Evolutionary conservation across 164 flowering plant species (phyloP).

Genomic region (Vitis rupestris): DNA sequence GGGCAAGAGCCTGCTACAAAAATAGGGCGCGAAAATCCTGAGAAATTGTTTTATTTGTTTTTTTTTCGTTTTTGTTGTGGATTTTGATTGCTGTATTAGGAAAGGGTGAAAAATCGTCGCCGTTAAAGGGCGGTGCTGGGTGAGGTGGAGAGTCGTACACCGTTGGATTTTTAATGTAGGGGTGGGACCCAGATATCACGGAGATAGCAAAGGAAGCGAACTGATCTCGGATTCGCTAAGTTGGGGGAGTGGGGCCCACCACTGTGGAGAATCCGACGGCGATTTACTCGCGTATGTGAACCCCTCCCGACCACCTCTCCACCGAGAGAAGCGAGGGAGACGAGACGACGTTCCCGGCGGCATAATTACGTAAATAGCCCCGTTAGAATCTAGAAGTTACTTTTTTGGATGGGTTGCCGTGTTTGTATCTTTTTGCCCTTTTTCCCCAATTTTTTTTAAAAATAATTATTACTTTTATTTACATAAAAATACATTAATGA

Average conservation of each 20-base stretch:
- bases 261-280: background rate
- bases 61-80: background rate
- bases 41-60: background rate
- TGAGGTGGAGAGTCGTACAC: background rate
- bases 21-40: conserved; percentile 11
- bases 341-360: background rate
- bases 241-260: conserved; percentile 4
- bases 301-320: background rate
- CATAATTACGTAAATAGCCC: too few relatives aligned
- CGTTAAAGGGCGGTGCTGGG: conserved; percentile 23
- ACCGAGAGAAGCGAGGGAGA: background rate
- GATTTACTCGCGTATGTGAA: background rate
- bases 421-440: too few relatives aligned
- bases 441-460: too few relatives aligned
- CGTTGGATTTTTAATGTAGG: conserved; percentile 14
- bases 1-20: background rate
- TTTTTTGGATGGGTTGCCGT: too few relatives aligned
- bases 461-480: too few relatives aligned
- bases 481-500: too few relatives aligned
- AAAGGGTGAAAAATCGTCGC: conserved; percentile 27
- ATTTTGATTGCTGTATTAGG: background rate
- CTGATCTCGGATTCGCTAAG: conserved; percentile 7
- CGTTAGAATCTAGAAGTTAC: too few relatives aligned
- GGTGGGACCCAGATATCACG: conserved; percentile 9
- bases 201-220: conserved; percentile 1